Conservation (phyloP, 495 filamentous ascomycete genomes). For the Friedmanniomyces simplex region DNA sequence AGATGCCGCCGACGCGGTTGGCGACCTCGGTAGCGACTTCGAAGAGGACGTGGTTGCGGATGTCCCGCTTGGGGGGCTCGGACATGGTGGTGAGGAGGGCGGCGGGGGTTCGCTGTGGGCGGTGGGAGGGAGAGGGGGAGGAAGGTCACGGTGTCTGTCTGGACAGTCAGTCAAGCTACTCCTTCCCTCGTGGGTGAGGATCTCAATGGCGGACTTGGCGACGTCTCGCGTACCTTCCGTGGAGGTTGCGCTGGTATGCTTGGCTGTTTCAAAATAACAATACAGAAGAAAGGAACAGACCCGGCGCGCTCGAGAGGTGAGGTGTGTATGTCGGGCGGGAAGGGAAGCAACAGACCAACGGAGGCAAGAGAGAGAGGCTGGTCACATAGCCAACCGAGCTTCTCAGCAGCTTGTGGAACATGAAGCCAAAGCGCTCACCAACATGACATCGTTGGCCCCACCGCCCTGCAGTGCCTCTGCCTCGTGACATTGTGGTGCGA, state of each 20-base stretch:
- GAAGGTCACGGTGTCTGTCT: too few species aligned
- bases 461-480: not conserved
- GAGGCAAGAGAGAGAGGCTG: too few species aligned
- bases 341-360: too few species aligned
- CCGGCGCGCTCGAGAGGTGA: not conserved
- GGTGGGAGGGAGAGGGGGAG: not conserved
- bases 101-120: not conserved
- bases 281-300: not conserved
- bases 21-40: constrained; percentile 95
- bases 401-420: too few species aligned
- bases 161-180: too few species aligned
- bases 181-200: too few species aligned
- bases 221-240: too few species aligned
- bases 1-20: constrained; percentile 96
- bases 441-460: not conserved
- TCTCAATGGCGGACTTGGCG: too few species aligned
- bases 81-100: constrained; percentile 21
- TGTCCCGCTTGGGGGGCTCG: constrained; percentile 48
- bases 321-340: not conserved
- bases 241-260: too few species aligned
- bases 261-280: not conserved
- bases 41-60: constrained; percentile 76
- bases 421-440: not conserved
- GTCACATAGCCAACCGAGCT: too few species aligned
- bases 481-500: not conserved